Percentiles rank a stretch among this genome's conserved stretches.
Evolutionary conservation across 371 early-diverging fungal genomes (phyloP).

Genomic region (Blastocladiella emersonii): DNA sequence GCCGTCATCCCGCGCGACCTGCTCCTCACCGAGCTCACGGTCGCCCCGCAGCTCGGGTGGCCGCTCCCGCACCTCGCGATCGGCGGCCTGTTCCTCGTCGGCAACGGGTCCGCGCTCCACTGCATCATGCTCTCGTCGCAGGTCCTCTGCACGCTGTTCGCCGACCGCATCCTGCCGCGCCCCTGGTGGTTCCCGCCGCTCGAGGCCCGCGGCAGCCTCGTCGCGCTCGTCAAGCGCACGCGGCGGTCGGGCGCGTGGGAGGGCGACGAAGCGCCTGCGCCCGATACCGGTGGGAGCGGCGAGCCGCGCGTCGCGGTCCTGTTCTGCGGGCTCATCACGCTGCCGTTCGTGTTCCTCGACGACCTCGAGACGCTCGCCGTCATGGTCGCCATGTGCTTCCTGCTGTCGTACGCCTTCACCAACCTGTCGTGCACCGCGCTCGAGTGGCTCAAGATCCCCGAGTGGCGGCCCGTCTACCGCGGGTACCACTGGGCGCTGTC

Average conservation of each 20-base stretch:
- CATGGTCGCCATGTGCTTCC: slow-evolving; percentile 12
- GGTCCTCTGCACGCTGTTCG: not conserved
- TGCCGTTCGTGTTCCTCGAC: slow-evolving; percentile 12
- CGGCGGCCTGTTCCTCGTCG: slow-evolving; percentile 1
- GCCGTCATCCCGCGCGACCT: slow-evolving; percentile 5
- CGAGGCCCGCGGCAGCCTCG: too few species aligned
- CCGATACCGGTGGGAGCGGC: slow-evolving; percentile 3
- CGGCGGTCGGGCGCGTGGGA: slow-evolving; percentile 11
- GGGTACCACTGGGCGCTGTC: slow-evolving; percentile 20
- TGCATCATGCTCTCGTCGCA: not conserved
- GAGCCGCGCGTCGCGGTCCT: slow-evolving; percentile 7
- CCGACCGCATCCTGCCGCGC: not conserved
- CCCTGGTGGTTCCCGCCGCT: not conserved
- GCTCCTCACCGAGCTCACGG: slow-evolving; percentile 6
- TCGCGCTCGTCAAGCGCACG: too few species aligned
- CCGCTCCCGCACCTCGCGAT: slow-evolving; percentile 8
- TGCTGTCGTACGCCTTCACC: slow-evolving; percentile 14
- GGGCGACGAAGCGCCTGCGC: slow-evolving; percentile 14
- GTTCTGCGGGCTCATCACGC: slow-evolving; percentile 11
- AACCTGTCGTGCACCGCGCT: slow-evolving; percentile 13
- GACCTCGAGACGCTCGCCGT: slow-evolving; percentile 10
- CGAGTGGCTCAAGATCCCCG: slow-evolving; percentile 6
- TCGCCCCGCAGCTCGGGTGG: slow-evolving; percentile 12
- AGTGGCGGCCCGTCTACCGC: slow-evolving; percentile 19
- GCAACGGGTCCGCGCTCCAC: slow-evolving; percentile 7